Percentiles rank a stretch among this genome's conserved stretches.
These are phyloP conservation scores for Amanita jacksonii DNA, from an alignment of 768 basidiomycete genomes.

Conservation along the genomic window DNA sequence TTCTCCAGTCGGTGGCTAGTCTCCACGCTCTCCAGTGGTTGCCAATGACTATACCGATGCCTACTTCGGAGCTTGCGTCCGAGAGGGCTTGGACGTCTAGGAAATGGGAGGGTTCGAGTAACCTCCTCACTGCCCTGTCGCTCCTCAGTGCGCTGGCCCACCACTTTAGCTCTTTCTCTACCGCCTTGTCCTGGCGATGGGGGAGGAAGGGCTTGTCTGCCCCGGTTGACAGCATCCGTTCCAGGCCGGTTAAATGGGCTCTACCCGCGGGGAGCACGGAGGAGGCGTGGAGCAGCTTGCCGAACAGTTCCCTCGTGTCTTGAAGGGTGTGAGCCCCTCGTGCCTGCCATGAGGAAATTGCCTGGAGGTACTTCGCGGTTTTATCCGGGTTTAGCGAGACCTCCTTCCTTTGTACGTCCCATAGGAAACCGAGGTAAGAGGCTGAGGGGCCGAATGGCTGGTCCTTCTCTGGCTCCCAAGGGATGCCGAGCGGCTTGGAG, in stretches of 20 bases:
- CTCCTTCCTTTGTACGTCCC: background rate
- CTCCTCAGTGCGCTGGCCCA: too few species aligned
- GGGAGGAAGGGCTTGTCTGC: background rate
- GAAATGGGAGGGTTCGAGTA: constrained; percentile 10
- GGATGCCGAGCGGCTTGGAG: constrained; percentile 19
- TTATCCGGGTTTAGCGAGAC: background rate
- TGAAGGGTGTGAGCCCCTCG: constrained; percentile 15
- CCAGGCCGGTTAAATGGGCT: constrained; percentile 27
- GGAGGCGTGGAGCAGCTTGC: constrained; percentile 24
- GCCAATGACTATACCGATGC: constrained; percentile 19
- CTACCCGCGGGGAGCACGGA: constrained; percentile 17
- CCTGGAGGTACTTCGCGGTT: background rate
- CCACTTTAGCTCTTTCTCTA: background rate
- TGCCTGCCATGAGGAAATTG: constrained; percentile 11
- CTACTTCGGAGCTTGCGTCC: constrained; percentile 23
- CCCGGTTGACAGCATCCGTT: constrained; percentile 18
- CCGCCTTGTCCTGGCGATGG: background rate
- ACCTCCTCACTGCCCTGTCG: background rate
- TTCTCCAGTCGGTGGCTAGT: constrained; percentile 22
- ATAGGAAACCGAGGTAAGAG: constrained; percentile 15
- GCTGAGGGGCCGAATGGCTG: constrained; percentile 12
- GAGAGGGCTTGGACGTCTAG: constrained; percentile 23
- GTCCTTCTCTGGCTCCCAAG: constrained; percentile 24
- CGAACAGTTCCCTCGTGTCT: constrained; percentile 22
- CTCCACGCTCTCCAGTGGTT: constrained; percentile 23